Base-by-base conservation (phyloP, 1,139 yeast species). In the Debaryomycetaceae sp. region DNA sequence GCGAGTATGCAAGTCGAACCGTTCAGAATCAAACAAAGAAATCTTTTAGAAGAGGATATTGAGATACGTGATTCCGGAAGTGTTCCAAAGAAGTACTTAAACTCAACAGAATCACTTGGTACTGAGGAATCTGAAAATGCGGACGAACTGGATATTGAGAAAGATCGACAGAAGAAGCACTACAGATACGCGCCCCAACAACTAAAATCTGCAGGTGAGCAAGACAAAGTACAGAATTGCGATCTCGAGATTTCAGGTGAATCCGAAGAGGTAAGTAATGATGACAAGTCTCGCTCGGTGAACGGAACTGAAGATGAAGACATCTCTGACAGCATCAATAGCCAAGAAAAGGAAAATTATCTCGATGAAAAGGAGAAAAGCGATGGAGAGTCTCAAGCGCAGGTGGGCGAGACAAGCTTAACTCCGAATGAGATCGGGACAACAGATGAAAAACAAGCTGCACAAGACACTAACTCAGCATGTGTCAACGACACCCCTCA, bases 151-250 rank as follows among this genome's bases (percentile, higher is more conserved):
- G 32, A 30, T 9, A 13, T 9, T 9, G 14, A 30, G 9, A n/a
- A 7, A n/a, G n/a, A n/a, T n/a, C n/a, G n/a, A n/a, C n/a, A 11
- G 32, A 13, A 30, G 14, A 30, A 30, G 14, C n/a, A n/a, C n/a
- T n/a, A n/a, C n/a, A n/a, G n/a, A n/a, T n/a, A n/a, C n/a, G n/a
- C n/a, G n/a, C n/a, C n/a, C n/a, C n/a, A n/a, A n/a, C n/a, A 8
- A 24, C 8, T 8, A n/a, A n/a, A 24, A 24, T 9, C 8, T 24
- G 29, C 8, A 24, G n/a, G 29, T 24, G 29, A 24, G 22, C 22
- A 30, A 14, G 37, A 33, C n/a, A 36, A 40, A 24, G 41, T 33
- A 15, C 36, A 31, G 33, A 43, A 41, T 32, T 38, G 38, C 14
- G 35, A 22, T n/a, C 34, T 37, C 8, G 47, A 42, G 7, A 16